Evolutionary conservation across 2,329 filamentous ascomycete species (phyloP).

Genomic region (Cladophialophora immunda): DNA sequence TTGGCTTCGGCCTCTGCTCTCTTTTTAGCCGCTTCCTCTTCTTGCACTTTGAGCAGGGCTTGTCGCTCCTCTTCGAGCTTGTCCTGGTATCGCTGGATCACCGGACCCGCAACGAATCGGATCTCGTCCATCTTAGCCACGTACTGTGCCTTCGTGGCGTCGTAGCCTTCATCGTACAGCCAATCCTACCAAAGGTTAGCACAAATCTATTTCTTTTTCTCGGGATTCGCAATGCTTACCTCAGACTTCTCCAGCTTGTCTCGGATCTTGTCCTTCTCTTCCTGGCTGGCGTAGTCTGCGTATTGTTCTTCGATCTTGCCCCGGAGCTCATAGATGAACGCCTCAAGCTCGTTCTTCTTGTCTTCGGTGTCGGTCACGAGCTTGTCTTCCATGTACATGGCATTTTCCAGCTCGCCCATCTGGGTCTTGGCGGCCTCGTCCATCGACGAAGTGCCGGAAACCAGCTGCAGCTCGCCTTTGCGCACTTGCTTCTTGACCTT

Average conservation of each 20-base stretch:
- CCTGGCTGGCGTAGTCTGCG: constrained; percentile 85
- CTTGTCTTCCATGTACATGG: constrained; percentile 98
- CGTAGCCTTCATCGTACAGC: constrained; percentile 97
- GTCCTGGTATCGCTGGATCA: constrained; percentile 94
- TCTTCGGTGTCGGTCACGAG: constrained; percentile 97
- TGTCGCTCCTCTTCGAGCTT: constrained; percentile 89
- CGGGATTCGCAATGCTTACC: constrained; percentile 65
- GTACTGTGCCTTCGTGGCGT: constrained; percentile 92
- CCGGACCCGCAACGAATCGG: constrained; percentile 85
- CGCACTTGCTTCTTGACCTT: constrained; percentile 99
- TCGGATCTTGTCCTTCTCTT: constrained; percentile 88
- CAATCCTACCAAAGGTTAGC: constrained; percentile 74
- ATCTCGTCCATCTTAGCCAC: constrained; percentile 96
- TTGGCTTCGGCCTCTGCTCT: constrained; percentile 75
- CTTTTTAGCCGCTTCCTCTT: constrained; percentile 70
- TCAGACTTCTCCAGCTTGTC: constrained; percentile 83
- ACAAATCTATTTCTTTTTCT: neutral
- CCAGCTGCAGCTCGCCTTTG: constrained; percentile 92
- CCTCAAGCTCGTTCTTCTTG: constrained; percentile 99
- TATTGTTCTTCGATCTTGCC: constrained; percentile 95
- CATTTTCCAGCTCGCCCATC: constrained; percentile 81
- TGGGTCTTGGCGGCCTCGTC: constrained; percentile 72
- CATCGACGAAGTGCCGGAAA: constrained; percentile 81
- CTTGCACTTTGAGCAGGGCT: constrained; percentile 71
- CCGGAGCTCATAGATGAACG: constrained; percentile 95